Conservation (phyloP, 2,329 filamentous ascomycete genomes). For the Septoria linicola region DNA sequence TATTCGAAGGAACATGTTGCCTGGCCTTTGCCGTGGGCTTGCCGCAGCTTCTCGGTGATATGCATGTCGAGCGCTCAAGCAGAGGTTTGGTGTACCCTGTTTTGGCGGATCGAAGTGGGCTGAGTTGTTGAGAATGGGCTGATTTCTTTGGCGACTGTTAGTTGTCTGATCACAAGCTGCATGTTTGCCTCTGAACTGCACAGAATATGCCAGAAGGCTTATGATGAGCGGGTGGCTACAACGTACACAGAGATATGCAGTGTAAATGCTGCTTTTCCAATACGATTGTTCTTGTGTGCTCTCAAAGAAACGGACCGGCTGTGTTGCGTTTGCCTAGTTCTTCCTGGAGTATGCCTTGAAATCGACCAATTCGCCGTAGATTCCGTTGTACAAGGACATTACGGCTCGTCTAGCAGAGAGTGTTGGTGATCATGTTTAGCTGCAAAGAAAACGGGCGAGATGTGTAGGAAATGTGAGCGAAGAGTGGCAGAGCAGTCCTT, state of each 20-base stretch:
- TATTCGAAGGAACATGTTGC: conserved; percentile 99
- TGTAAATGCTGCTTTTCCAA: neutral
- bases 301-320: conserved; percentile 12
- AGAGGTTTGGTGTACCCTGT: neutral
- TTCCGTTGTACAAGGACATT: conserved; percentile 39
- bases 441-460: neutral
- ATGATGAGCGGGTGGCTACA: too few relatives aligned
- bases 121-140: neutral
- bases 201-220: neutral
- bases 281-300: conserved; percentile 19
- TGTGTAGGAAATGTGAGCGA: too few relatives aligned
- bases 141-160: neutral
- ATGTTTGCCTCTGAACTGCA: neutral
- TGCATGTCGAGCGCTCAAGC: conserved; percentile 64
- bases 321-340: conserved; percentile 18
- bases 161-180: neutral
- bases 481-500: too few relatives aligned
- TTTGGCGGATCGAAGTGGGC: neutral
- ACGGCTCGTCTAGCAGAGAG: conserved; percentile 12
- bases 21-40: conserved; percentile 73
- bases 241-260: too few relatives aligned
- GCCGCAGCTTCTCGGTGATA: conserved; percentile 85
- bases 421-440: neutral
- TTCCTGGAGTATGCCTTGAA: conserved; percentile 33
- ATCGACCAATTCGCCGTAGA: conserved; percentile 34